These are phyloP conservation scores for Solanum dulcamara DNA, from an alignment of 257 asterid genomes.

Conservation along the genomic window DNA sequence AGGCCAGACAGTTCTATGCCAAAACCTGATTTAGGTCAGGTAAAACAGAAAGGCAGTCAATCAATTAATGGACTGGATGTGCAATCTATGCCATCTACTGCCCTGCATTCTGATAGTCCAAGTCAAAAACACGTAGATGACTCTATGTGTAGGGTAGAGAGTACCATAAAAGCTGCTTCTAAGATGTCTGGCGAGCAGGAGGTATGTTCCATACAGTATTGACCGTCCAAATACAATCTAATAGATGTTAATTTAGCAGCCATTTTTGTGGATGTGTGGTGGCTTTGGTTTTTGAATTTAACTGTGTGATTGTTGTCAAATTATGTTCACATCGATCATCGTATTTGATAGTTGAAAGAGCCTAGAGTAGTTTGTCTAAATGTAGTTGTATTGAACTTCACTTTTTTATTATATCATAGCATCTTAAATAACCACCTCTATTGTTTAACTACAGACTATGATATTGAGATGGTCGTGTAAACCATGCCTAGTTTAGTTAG, in stretches of 20 bases:
- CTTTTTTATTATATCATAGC: not conserved
- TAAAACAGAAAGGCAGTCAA: conserved; percentile 30
- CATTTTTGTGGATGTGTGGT: not conserved
- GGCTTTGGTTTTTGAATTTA: not conserved
- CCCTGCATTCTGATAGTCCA: conserved; percentile 25
- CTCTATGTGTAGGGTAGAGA: conserved; percentile 55
- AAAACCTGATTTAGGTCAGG: conserved; percentile 32
- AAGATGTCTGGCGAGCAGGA: conserved; percentile 61
- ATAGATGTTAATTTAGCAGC: not conserved
- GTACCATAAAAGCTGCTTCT: conserved; percentile 25
- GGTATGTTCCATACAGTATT: conserved; percentile 32
- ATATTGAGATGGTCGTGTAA: not conserved
- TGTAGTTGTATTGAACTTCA: not conserved
- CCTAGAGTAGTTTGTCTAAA: not conserved
- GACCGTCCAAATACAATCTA: not conserved
- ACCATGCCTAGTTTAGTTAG: not conserved
- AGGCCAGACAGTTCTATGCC: conserved; percentile 27
- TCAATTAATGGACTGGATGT: conserved; percentile 33
- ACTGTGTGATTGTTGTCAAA: not conserved
- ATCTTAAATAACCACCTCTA: not conserved
- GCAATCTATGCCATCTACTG: conserved; percentile 32
- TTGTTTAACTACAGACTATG: not conserved
- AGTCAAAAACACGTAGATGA: conserved; percentile 56
- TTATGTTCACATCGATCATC: not conserved
- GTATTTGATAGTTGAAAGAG: not conserved